Evolutionary conservation across 306 rosid species (phyloP).

Genomic region (Lagenaria siceraria): DNA sequence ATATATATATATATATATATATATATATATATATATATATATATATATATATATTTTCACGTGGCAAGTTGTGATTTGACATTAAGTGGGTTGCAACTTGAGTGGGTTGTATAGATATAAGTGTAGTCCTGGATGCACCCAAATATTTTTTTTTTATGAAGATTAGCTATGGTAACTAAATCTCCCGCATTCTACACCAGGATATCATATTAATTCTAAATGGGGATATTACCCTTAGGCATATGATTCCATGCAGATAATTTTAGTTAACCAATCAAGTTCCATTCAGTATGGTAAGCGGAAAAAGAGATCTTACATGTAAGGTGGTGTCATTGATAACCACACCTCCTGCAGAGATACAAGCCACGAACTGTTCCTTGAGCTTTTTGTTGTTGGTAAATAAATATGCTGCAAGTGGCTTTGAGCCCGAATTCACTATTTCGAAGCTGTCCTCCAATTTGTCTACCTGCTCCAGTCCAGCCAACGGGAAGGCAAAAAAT

Average conservation of each 20-base stretch:
- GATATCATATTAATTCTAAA: background rate
- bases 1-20: too few relatives aligned
- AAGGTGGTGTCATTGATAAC: slow-evolving; percentile 64
- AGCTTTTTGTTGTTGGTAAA: slow-evolving; percentile 66
- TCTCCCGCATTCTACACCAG: background rate
- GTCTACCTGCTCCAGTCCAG: slow-evolving; percentile 49
- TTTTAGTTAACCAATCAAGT: background rate
- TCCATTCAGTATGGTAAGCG: background rate
- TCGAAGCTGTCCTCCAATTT: slow-evolving; percentile 72
- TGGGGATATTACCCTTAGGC: background rate
- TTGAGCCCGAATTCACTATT: slow-evolving; percentile 63
- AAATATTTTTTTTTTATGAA: too few relatives aligned
- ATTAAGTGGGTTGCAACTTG: too few relatives aligned
- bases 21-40: too few relatives aligned
- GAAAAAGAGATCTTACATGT: slow-evolving; percentile 41
- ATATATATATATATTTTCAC: too few relatives aligned
- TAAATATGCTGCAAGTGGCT: slow-evolving; percentile 97
- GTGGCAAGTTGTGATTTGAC: too few relatives aligned
- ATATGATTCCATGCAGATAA: background rate
- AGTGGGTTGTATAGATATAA: too few relatives aligned
- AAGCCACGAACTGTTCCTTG: slow-evolving; percentile 56
- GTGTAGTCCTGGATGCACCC: too few relatives aligned
- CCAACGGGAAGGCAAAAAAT: background rate
- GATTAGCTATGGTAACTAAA: background rate
- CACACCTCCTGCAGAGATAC: slow-evolving; percentile 85